These are phyloP conservation scores for Pythium grandisporangium DNA, from an alignment of 352 stramenopile genomes.

Conservation along the genomic window DNA sequence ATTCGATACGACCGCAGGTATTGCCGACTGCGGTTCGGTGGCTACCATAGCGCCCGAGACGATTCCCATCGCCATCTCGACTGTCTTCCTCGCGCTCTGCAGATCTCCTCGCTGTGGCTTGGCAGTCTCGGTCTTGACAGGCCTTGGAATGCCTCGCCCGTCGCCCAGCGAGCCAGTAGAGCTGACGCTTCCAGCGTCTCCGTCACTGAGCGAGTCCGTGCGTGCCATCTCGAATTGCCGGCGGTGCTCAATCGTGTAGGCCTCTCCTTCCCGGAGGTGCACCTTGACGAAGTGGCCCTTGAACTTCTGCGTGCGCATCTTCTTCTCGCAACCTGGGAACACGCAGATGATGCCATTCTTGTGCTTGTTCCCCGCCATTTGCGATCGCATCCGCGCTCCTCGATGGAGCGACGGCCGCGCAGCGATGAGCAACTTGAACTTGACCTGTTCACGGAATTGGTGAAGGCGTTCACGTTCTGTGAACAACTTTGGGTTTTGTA, in stretches of 20 bases:
- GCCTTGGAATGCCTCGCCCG: no score
- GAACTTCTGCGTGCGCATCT: slow-evolving; percentile 85
- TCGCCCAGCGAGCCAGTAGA: no score
- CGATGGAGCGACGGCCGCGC: no score
- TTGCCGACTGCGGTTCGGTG: no score
- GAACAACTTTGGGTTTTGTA: no score
- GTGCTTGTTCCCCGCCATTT: slow-evolving; percentile 82
- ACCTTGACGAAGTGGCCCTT: slow-evolving; percentile 77
- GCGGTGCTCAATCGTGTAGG: slow-evolving; percentile 70
- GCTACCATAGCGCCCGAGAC: no score
- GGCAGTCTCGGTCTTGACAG: no score
- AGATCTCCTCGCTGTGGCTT: no score
- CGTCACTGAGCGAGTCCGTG: slow-evolving; percentile 32
- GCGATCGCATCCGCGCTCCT: background rate
- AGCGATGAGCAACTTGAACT: slow-evolving; percentile 20
- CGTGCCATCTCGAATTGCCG: slow-evolving; percentile 69
- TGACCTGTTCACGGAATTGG: no score
- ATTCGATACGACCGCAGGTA: no score
- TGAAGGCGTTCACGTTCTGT: no score
- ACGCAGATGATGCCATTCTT: slow-evolving; percentile 84
- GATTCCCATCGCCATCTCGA: background rate
- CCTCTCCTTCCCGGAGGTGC: slow-evolving; percentile 67
- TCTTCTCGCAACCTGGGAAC: slow-evolving; percentile 72
- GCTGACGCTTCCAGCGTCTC: no score
- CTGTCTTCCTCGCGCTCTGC: background rate